phyloP scores from a whole-genome alignment of 768 basidiomycete genomes.

The Cyclocybe cylindracea region DNA sequence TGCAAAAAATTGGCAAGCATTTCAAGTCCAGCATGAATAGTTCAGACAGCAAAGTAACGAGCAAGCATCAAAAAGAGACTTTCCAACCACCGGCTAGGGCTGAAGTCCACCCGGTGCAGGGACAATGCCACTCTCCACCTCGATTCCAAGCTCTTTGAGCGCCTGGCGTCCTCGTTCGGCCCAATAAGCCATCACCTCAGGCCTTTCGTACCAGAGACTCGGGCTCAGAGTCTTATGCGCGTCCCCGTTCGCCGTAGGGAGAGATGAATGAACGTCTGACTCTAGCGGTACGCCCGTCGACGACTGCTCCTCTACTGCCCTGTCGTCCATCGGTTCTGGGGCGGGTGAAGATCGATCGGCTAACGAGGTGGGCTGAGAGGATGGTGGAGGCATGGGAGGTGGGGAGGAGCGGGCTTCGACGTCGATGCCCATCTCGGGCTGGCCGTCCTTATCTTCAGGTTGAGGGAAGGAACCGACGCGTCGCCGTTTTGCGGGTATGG shows the following conservation, averaged over 20 bases:
- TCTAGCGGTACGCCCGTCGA: constrained; percentile 11
- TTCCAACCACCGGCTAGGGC: neutral
- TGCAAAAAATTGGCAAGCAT: no score
- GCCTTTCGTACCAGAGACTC: constrained; percentile 56
- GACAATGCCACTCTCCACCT: constrained; percentile 42
- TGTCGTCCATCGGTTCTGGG: neutral
- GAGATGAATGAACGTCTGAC: neutral
- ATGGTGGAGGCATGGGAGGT: neutral
- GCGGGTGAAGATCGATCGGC: neutral
- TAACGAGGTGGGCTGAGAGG: neutral
- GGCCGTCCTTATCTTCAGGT: no score
- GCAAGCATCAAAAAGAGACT: no score
- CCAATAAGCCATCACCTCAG: constrained; percentile 47
- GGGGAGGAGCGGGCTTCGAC: neutral
- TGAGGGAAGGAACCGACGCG: no score
- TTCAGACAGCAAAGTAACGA: no score
- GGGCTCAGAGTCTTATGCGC: neutral
- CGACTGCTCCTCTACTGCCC: constrained; percentile 4
- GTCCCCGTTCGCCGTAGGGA: neutral
- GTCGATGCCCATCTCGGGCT: no score
- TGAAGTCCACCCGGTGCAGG: constrained; percentile 4
- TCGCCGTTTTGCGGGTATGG: no score
- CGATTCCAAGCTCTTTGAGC: constrained; percentile 49
- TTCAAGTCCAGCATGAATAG: no score
- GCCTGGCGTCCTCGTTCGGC: constrained; percentile 49